A percentile compares a stretch with the other conserved stretches of the same genome.
These are phyloP conservation scores for Calvatia gigantea DNA, from an alignment of 768 basidiomycete genomes.

Conservation along the genomic window DNA sequence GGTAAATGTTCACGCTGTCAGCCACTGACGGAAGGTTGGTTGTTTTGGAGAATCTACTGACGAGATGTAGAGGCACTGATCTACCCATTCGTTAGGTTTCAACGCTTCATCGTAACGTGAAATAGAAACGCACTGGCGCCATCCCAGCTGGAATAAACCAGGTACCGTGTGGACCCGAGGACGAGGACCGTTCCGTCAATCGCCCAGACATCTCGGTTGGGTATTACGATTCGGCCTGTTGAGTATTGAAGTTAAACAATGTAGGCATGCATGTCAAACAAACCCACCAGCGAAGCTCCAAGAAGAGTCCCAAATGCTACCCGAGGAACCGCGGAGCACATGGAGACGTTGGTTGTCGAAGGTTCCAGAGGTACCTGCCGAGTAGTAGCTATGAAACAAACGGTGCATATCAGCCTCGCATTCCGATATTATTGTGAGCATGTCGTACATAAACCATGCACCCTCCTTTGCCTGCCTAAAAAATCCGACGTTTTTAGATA, in stretches of 20 bases:
- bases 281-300: slow-evolving; percentile 28
- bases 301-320: slow-evolving; percentile 27
- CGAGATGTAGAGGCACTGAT: slow-evolving; percentile 31
- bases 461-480: slow-evolving; percentile 20
- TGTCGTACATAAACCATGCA: slow-evolving; percentile 19
- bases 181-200: slow-evolving; percentile 31
- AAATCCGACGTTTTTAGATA: not conserved
- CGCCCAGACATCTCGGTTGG: slow-evolving; percentile 31
- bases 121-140: slow-evolving; percentile 21
- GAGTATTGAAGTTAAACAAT: not conserved
- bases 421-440: slow-evolving; percentile 4
- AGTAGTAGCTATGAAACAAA: slow-evolving; percentile 23
- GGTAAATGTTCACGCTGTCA: not conserved
- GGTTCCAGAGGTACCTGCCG: slow-evolving; percentile 27
- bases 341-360: slow-evolving; percentile 31
- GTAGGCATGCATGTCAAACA: not conserved
- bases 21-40: not conserved
- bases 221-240: slow-evolving; percentile 26
- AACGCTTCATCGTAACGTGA: not conserved
- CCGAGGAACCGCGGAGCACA: slow-evolving; percentile 27
- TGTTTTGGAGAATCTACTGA: not conserved
- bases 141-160: slow-evolving; percentile 32
- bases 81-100: slow-evolving; percentile 11
- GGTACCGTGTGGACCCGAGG: slow-evolving; percentile 20
- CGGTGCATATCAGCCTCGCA: not conserved